These are phyloP conservation scores for Malbranchea cinnamomea DNA, from an alignment of 2,329 filamentous ascomycete species.

Conservation along the genomic window DNA sequence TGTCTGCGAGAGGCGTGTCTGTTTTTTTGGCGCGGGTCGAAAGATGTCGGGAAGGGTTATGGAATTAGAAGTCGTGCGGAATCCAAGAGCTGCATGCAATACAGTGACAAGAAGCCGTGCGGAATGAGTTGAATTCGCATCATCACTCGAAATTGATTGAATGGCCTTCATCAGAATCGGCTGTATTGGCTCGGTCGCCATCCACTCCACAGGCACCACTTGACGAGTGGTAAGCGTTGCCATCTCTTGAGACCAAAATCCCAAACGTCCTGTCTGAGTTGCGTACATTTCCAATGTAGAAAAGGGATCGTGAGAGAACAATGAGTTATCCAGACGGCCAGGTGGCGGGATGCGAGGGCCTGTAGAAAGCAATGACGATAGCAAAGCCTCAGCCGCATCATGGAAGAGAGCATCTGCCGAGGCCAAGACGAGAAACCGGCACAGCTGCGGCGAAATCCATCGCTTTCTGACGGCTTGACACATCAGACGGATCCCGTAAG, in stretches of 20 bases:
- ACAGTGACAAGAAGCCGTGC: conserved; percentile 7
- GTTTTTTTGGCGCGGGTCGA: too few relatives aligned
- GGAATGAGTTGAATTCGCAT: conserved; percentile 18
- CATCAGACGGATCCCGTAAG: conserved; percentile 25
- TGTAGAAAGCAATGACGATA: conserved; percentile 17
- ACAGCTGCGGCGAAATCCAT: conserved; percentile 21
- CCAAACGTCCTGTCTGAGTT: conserved; percentile 7
- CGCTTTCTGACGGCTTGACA: conserved; percentile 21
- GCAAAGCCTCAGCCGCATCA: conserved; percentile 23
- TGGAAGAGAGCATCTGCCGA: conserved; percentile 18
- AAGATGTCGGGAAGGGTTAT: too few relatives aligned
- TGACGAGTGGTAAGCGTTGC: conserved; percentile 20
- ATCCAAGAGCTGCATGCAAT: conserved; percentile 4
- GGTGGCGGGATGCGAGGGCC: conserved; percentile 12
- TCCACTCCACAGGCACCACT: conserved; percentile 24
- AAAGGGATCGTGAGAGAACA: conserved; percentile 18
- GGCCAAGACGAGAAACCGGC: conserved; percentile 20
- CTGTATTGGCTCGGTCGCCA: conserved; percentile 25
- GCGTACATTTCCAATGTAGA: conserved; percentile 19
- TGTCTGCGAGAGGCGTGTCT: too few relatives aligned
- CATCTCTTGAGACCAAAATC: conserved; percentile 22
- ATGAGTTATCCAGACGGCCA: conserved; percentile 10
- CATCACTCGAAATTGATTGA: conserved; percentile 22
- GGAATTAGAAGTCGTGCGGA: too few relatives aligned
- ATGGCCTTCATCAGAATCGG: conserved; percentile 22